phyloP scores from a whole-genome alignment of 257 asterid genomes.

The Avicennia marina region DNA sequence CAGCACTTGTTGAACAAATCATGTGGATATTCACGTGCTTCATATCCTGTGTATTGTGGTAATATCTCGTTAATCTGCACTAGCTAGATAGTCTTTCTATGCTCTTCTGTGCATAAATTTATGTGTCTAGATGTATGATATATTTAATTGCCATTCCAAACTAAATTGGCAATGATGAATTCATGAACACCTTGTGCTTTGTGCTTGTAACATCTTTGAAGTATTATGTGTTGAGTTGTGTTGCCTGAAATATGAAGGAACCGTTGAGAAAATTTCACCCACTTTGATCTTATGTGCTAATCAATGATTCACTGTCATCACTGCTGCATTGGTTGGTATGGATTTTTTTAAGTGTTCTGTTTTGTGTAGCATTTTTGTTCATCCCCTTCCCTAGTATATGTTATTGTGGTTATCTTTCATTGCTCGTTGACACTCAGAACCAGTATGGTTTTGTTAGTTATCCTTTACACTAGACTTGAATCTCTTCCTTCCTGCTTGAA shows the following conservation, averaged over 20 bases:
- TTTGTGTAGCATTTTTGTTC: background rate
- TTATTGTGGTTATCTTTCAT: no score
- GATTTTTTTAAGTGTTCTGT: background rate
- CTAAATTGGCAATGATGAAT: no score
- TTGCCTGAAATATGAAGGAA: background rate
- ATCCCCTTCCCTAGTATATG: no score
- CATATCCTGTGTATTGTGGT: no score
- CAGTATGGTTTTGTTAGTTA: no score
- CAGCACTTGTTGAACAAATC: background rate
- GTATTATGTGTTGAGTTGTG: background rate
- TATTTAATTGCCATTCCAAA: no score
- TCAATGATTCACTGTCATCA: background rate
- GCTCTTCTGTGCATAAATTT: background rate
- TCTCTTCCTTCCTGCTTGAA: background rate
- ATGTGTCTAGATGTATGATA: background rate
- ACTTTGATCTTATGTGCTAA: background rate
- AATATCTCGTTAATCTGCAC: no score
- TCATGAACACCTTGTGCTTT: no score
- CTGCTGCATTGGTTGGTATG: background rate
- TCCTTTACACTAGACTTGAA: background rate
- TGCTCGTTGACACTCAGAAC: background rate
- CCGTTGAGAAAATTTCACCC: background rate
- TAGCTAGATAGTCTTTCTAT: background rate
- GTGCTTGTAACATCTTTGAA: background rate
- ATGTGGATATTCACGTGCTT: background rate